A percentile compares a stretch with the other conserved stretches of the same genome.
phyloP scores from a whole-genome alignment of 495 filamentous ascomycete genomes.

The Penicillium samsonianum region DNA sequence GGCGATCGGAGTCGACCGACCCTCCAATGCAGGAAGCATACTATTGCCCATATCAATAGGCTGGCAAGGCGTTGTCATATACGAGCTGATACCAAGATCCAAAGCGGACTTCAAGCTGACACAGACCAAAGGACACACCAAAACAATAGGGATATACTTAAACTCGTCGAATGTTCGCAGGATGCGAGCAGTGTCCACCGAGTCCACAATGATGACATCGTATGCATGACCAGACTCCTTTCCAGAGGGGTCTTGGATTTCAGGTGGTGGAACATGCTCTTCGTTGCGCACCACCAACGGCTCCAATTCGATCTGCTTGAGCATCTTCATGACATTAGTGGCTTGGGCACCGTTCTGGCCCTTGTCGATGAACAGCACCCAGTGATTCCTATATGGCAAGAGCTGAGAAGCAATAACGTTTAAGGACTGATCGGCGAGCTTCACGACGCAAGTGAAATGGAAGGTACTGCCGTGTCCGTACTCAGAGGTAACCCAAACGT shows the following conservation, averaged over 20 bases:
- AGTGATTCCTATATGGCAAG: constrained; percentile 80
- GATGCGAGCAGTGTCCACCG: constrained; percentile 84
- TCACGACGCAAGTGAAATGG: constrained; percentile 94
- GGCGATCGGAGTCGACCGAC: constrained; percentile 84
- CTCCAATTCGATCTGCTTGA: constrained; percentile 74
- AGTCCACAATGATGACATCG: constrained; percentile 97
- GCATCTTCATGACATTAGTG: constrained; percentile 76
- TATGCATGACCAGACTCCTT: constrained; percentile 68
- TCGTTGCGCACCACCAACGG: constrained; percentile 77
- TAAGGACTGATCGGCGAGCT: constrained; percentile 80
- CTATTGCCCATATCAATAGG: constrained; percentile 95
- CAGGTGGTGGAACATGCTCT: constrained; percentile 58
- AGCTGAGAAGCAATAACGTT: constrained; percentile 79
- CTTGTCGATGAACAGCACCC: constrained; percentile 95
- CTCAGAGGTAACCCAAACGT: constrained; percentile 93
- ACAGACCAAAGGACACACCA: constrained; percentile 85
- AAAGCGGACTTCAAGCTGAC: constrained; percentile 93
- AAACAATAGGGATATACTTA: constrained; percentile 95
- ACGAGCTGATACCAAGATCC: constrained; percentile 94
- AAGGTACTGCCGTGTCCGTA: constrained; percentile 94
- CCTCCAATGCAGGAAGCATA: constrained; percentile 94
- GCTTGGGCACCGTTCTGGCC: constrained; percentile 74
- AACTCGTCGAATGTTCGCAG: constrained; percentile 87
- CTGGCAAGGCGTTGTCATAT: constrained; percentile 97
- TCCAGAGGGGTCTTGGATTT: constrained; percentile 56